A percentile compares a stretch with the other conserved stretches of the same genome.
Conservation (phyloP, 139 green algal genomes). For the Coelastrella sp. region DNA sequence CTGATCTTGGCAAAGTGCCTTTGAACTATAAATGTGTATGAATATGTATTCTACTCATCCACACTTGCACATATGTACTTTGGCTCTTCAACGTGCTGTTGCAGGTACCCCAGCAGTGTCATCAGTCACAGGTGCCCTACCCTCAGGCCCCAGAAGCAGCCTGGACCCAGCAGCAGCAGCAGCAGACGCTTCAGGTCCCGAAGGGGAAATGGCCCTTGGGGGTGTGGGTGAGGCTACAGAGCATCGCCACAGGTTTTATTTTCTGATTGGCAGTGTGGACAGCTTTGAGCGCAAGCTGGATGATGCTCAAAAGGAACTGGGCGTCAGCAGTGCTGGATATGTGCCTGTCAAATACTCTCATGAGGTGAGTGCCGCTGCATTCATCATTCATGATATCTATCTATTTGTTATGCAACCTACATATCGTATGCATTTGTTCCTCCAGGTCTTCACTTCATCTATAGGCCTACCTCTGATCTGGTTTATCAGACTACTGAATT, state of each 20-base stretch:
- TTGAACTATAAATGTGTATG: no score
- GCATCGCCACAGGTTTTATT: conserved; percentile 79
- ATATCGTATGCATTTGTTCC: no score
- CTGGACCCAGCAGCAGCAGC: conserved; percentile 1
- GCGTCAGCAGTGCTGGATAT: conserved; percentile 42
- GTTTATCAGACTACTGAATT: no score
- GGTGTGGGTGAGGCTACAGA: not conserved
- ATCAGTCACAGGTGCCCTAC: not conserved
- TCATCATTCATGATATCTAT: not conserved
- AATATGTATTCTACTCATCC: no score
- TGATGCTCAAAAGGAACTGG: conserved; percentile 86
- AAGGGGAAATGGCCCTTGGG: not conserved
- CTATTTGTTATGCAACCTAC: no score
- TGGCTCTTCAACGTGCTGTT: not conserved
- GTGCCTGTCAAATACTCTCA: conserved; percentile 71
- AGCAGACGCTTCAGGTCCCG: not conserved
- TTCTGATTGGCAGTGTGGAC: conserved; percentile 97
- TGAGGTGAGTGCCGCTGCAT: not conserved
- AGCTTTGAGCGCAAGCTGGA: conserved; percentile 98
- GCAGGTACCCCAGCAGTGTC: not conserved
- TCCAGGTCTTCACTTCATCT: no score
- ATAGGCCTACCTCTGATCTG: no score
- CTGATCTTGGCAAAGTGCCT: no score
- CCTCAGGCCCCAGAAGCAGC: not conserved
- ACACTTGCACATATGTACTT: not conserved